phyloP scores from a whole-genome alignment of 2,329 filamentous ascomycete species.

The Chrysoporthe austroafricana region DNA sequence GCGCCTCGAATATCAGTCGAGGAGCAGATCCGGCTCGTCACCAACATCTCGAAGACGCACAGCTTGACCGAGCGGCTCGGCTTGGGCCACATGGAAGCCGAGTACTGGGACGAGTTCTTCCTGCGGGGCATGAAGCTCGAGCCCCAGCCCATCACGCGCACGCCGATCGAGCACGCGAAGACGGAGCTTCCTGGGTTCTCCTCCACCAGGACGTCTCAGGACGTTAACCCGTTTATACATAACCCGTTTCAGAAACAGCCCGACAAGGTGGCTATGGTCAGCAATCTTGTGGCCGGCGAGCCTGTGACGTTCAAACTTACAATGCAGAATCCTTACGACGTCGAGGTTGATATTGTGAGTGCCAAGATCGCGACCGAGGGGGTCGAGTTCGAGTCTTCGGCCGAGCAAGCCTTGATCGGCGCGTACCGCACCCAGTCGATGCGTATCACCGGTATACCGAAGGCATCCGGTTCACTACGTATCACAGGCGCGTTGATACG shows the following conservation, averaged over 20 bases:
- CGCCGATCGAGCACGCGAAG: constrained; percentile 68
- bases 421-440: constrained; percentile 84
- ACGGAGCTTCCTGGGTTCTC: constrained; percentile 56
- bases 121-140: constrained; percentile 77
- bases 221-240: constrained; percentile 87
- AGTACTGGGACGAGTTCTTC: constrained; percentile 98
- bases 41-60: constrained; percentile 84
- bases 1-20: constrained; percentile 74
- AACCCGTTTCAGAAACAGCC: constrained; percentile 83
- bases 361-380: constrained; percentile 77
- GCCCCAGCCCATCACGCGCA: constrained; percentile 59
- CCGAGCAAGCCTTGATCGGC: constrained; percentile 70
- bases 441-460: constrained; percentile 70
- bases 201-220: constrained; percentile 57
- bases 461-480: constrained; percentile 67
- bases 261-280: constrained; percentile 63
- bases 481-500: constrained; percentile 80
- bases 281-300: constrained; percentile 79
- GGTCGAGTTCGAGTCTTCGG: constrained; percentile 68
- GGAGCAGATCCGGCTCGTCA: constrained; percentile 82
- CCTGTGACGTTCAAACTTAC: constrained; percentile 77
- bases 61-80: constrained; percentile 77
- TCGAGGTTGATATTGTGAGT: constrained; percentile 87
- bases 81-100: constrained; percentile 69
- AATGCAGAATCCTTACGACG: constrained; percentile 91